These are phyloP conservation scores for Lathyrus sativus DNA, from an alignment of 306 rosid genomes.

Conservation along the genomic window DNA sequence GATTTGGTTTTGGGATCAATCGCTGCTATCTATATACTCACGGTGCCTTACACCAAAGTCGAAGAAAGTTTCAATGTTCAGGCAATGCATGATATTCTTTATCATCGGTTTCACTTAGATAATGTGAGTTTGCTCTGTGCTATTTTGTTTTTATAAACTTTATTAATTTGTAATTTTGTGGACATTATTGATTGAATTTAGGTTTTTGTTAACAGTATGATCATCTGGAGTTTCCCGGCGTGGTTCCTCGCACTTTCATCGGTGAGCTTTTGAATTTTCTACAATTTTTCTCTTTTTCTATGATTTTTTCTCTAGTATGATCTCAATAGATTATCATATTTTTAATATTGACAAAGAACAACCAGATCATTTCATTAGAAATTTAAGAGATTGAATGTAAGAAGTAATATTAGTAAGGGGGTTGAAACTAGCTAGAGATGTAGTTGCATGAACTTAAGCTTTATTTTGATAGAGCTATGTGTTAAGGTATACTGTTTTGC, in stretches of 20 bases:
- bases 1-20: constrained; percentile 71
- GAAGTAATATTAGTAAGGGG: too few relatives aligned
- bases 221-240: constrained; percentile 93
- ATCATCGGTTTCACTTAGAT: constrained; percentile 62
- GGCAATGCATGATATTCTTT: constrained; percentile 90
- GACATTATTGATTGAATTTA: constrained; percentile 19
- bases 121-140: constrained; percentile 48
- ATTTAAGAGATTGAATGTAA: too few relatives aligned
- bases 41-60: constrained; percentile 85
- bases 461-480: too few relatives aligned
- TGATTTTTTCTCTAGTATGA: too few relatives aligned
- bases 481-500: too few relatives aligned
- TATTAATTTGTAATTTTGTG: constrained; percentile 12
- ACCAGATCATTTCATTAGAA: too few relatives aligned
- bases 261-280: constrained; percentile 45
- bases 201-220: constrained; percentile 61
- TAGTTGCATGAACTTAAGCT: too few relatives aligned
- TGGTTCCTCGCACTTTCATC: constrained; percentile 85
- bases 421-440: too few relatives aligned
- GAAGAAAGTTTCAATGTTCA: constrained; percentile 96
- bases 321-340: too few relatives aligned
- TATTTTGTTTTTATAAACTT: constrained; percentile 21
- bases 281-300: too few relatives aligned
- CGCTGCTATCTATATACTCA: constrained; percentile 62
- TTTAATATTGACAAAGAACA: too few relatives aligned